Evolutionary conservation across 225 moss, liverwort and hornwort genomes (phyloP), one percentile per base, ranked within the genome.

Genomic region (Physcomitrium patens): DNA sequence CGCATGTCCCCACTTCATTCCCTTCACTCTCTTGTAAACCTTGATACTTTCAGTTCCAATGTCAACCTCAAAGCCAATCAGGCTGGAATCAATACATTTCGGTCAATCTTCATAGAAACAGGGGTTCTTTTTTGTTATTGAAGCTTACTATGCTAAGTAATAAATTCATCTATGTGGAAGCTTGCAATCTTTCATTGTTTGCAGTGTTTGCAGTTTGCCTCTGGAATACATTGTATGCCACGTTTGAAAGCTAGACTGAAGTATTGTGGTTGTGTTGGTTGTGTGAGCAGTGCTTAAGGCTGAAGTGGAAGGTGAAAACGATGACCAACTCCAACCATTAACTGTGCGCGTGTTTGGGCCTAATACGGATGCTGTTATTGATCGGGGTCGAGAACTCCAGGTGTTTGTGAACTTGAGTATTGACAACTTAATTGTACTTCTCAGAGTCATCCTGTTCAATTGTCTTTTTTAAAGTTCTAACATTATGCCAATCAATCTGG

Each of bases 351-450:
- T 96, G 62, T 96, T 92, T 73, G 94, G 94, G 31, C 86, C 88
- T 24, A 89, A 96, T 56, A 94, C 94, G 67, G 96, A 94, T 27
- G 79, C 89, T 61, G 88, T 96, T 9, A 94, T 96, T 60, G 94
- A 96, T 70, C 94, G 96, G 63, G 74, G 84, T 20, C 89, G 94
- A 63, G 96, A 96, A 80, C 86, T 90, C 75, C 85, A 92, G 94
- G 96, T 96, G 41, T 65, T 56, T 18, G 26, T 14, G 13, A 20
- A 24, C 23, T 69, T 78, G 59, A 65, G 56, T 61, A 68, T 37
- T 57, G 41, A 5, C 50, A 69, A n/a, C 26, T 8, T 72, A 17
- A 22, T 56, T 27, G 13, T 9, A 24, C 26, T 49, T 48, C 23
- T 60, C 1, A 19, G 13, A 13, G 15, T 3, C 15, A 18, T 20